phyloP scores from a whole-genome alignment of 1,284 basidiomycete species.

The Pulveroboletus sp. region DNA sequence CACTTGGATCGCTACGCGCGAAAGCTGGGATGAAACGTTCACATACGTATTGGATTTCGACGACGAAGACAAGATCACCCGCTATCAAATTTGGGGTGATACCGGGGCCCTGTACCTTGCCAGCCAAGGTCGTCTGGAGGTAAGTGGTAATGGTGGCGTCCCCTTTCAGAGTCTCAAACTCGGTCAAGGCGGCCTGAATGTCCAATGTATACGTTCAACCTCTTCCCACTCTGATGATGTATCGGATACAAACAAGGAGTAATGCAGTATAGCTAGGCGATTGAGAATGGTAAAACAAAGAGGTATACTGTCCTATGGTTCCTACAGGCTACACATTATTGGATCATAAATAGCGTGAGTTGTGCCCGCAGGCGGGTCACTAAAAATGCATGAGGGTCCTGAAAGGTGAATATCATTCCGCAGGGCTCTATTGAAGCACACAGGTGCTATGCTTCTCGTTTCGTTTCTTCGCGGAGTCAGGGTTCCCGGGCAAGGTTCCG shows the following conservation, averaged over 20 bases:
- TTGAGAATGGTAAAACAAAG: neutral
- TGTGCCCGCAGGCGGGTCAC: neutral
- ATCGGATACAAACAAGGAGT: conserved; percentile 17
- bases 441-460: conserved; percentile 39
- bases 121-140: conserved; percentile 43
- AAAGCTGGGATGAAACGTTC: conserved; percentile 61
- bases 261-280: conserved; percentile 2
- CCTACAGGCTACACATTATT: conserved; percentile 20
- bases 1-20: conserved; percentile 47
- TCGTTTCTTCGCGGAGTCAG: conserved; percentile 40
- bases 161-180: neutral
- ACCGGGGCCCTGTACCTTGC: conserved; percentile 62
- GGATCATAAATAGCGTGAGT: conserved; percentile 17
- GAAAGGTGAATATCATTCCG: neutral
- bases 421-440: conserved; percentile 37
- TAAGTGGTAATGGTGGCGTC: neutral
- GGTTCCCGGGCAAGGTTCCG: conserved; percentile 34
- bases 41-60: conserved; percentile 61
- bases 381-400: neutral
- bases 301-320: conserved; percentile 6
- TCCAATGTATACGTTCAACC: too few relatives aligned
- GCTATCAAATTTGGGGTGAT: conserved; percentile 68
- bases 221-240: neutral
- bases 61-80: conserved; percentile 46
- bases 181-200: too few relatives aligned